Percentiles rank a stretch among this genome's conserved stretches.
phyloP scores from a whole-genome alignment of 2,329 filamentous ascomycete species.

The Daldinia sp. region DNA sequence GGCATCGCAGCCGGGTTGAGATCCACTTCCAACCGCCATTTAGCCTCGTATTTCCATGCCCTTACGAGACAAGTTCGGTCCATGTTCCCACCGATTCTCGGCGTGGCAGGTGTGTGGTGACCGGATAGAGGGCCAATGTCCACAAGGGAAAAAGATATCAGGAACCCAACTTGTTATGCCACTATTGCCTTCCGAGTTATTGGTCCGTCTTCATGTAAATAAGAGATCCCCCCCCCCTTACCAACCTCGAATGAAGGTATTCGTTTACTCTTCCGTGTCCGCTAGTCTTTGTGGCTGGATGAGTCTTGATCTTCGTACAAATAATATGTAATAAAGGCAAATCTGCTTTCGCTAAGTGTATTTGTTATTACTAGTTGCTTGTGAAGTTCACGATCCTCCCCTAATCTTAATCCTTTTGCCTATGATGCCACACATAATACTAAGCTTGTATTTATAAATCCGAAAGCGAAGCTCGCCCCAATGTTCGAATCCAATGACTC shows the following conservation, averaged over 20 bases:
- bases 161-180: conserved; percentile 11
- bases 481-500: conserved; percentile 34
- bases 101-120: conserved; percentile 19
- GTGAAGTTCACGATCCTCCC: conserved; percentile 4
- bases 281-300: conserved; percentile 12
- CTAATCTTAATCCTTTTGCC: conserved; percentile 21
- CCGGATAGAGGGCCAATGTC: conserved; percentile 19
- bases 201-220: conserved; percentile 25
- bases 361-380: conserved; percentile 1
- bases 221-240: conserved; percentile 12
- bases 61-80: conserved; percentile 33
- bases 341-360: background rate
- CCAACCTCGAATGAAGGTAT: conserved; percentile 14
- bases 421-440: conserved; percentile 35
- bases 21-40: conserved; percentile 24
- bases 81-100: conserved; percentile 39
- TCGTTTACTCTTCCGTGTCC: conserved; percentile 9
- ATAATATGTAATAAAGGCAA: conserved; percentile 9
- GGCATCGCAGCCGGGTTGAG: conserved; percentile 29
- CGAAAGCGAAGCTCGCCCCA: background rate
- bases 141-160: conserved; percentile 17
- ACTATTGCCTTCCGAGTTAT: conserved; percentile 1
- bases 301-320: conserved; percentile 3
- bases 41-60: conserved; percentile 27
- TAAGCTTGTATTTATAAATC: conserved; percentile 10